These are phyloP conservation scores for Phytopythium vexans DNA, from an alignment of 352 stramenopile genomes.

Conservation along the genomic window DNA sequence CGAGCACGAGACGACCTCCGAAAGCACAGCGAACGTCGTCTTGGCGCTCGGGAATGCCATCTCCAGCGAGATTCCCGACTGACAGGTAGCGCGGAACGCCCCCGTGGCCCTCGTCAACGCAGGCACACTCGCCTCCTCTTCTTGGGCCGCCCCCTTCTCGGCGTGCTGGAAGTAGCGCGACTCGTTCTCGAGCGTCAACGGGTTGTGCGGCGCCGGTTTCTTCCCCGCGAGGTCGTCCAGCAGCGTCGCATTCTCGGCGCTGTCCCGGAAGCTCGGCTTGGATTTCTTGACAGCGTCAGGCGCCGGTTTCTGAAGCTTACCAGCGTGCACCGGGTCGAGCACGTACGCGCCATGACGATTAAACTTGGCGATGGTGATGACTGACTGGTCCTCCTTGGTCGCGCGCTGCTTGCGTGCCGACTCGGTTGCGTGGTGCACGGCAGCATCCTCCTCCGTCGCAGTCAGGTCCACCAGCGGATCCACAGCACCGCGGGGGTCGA, in stretches of 20 bases:
- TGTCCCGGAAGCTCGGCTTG: slow-evolving; percentile 54
- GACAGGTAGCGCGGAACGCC: slow-evolving; percentile 46
- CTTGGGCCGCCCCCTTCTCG: slow-evolving; percentile 18
- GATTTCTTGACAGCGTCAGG: slow-evolving; percentile 33
- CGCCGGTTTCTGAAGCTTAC: slow-evolving; percentile 38
- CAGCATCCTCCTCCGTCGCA: slow-evolving; percentile 59
- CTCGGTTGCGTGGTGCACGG: slow-evolving; percentile 29
- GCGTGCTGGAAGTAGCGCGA: slow-evolving; percentile 77
- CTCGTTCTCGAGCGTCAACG: slow-evolving; percentile 78
- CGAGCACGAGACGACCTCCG: slow-evolving; percentile 62
- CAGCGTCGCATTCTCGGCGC: slow-evolving; percentile 52
- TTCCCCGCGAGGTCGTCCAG: slow-evolving; percentile 71
- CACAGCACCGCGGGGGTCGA: slow-evolving; percentile 66
- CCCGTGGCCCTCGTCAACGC: slow-evolving; percentile 3
- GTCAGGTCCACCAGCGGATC: slow-evolving; percentile 80
- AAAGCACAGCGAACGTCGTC: slow-evolving; percentile 51
- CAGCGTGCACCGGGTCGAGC: slow-evolving; percentile 64
- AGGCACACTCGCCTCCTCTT: slow-evolving; percentile 5
- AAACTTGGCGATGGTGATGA: slow-evolving; percentile 85
- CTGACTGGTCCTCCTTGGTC: slow-evolving; percentile 46
- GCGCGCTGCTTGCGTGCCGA: slow-evolving; percentile 18
- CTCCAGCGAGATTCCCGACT: slow-evolving; percentile 40
- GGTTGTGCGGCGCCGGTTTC: slow-evolving; percentile 54
- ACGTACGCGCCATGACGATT: slow-evolving; percentile 84
- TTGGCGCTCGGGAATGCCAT: slow-evolving; percentile 52